Evolutionary conservation across 441 rosid genomes (phyloP).

Genomic region (Gossypium davidsonii): DNA sequence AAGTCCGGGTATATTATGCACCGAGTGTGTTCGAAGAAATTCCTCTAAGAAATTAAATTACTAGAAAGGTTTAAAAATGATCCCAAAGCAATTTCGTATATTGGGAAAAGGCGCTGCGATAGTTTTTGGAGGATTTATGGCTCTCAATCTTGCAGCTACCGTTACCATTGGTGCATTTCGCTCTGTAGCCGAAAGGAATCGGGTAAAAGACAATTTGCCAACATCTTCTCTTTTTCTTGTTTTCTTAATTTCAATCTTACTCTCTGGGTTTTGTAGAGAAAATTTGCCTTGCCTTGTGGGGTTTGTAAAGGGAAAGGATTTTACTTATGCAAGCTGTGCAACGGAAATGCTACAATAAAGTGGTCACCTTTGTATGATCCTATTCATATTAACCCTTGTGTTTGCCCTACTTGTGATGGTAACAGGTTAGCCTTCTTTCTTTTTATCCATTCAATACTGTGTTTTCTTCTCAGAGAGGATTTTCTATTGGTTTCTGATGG

Average conservation of each 20-base stretch:
- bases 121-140: conserved; percentile 45
- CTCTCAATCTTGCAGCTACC: conserved; percentile 45
- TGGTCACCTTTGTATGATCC: conserved; percentile 91
- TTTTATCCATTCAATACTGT: not conserved
- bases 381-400: conserved; percentile 63
- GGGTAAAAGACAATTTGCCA: conserved; percentile 26
- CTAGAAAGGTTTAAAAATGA: conserved; percentile 28
- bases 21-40: conserved; percentile 41
- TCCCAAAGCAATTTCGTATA: conserved; percentile 43
- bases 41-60: conserved; percentile 27
- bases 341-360: conserved; percentile 55
- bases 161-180: conserved; percentile 43
- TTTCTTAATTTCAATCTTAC: not conserved
- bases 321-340: conserved; percentile 75
- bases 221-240: not conserved
- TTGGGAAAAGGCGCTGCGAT: conserved; percentile 36
- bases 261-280: conserved; percentile 29
- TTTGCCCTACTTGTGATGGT: conserved; percentile 91
- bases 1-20: not conserved
- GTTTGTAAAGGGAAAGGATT: conserved; percentile 76
- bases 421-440: conserved; percentile 39
- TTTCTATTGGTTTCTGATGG: not conserved
- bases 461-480: not conserved
- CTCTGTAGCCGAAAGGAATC: conserved; percentile 34
- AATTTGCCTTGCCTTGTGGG: conserved; percentile 41